A percentile compares a stretch with the other conserved stretches of the same genome.
phyloP scores from a whole-genome alignment of 768 basidiomycete species.

The Trametes cubensis region DNA sequence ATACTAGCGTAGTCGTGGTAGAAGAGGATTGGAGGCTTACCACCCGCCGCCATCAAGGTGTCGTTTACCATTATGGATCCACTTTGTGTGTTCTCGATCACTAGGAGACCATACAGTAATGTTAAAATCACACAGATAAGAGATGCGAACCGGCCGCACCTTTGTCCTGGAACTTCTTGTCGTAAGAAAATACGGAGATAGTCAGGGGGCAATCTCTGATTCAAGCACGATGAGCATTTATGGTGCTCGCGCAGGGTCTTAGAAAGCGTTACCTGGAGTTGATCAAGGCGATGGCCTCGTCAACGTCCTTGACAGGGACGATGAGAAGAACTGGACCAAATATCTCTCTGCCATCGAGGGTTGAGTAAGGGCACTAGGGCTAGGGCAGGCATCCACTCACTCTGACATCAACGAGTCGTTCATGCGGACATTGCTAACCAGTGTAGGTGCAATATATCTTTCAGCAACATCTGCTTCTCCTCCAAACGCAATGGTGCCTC shows the following conservation, averaged over 20 bases:
- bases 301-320: conserved; percentile 62
- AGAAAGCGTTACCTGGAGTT: conserved; percentile 49
- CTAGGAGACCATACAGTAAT: conserved; percentile 37
- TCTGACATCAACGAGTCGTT: conserved; percentile 77
- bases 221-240: neutral
- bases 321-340: conserved; percentile 84
- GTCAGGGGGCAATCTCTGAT: conserved; percentile 69
- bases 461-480: conserved; percentile 57
- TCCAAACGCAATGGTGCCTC: conserved; percentile 66
- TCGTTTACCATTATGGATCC: conserved; percentile 78
- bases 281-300: conserved; percentile 70
- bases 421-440: conserved; percentile 59
- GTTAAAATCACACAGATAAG: neutral
- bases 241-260: neutral
- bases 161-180: conserved; percentile 57
- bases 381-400: conserved; percentile 41
- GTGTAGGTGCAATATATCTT: conserved; percentile 68
- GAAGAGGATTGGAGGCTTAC: conserved; percentile 39
- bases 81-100: conserved; percentile 69
- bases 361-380: neutral
- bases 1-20: neutral
- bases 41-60: conserved; percentile 55
- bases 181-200: conserved; percentile 72
- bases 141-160: conserved; percentile 37
- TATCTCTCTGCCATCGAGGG: conserved; percentile 55